Conservation (phyloP, 805 yeast species). For the Hanseniaspora nectarophila region DNA sequence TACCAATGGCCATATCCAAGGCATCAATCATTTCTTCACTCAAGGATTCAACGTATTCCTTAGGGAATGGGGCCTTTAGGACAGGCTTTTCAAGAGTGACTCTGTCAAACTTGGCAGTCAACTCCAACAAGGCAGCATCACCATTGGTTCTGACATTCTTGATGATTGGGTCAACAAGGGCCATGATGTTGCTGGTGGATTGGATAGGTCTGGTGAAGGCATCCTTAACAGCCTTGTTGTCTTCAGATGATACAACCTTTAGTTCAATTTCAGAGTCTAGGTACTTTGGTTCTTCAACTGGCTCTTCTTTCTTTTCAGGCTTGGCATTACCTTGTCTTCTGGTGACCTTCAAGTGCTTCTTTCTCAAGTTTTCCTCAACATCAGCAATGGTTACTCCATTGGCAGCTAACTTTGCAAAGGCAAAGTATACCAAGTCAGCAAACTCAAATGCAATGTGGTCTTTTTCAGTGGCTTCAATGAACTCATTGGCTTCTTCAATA, state of each 20-base stretch:
- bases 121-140: slow-evolving; percentile 77
- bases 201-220: slow-evolving; percentile 92
- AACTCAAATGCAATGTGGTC: slow-evolving; percentile 90
- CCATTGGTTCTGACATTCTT: slow-evolving; percentile 66
- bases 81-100: slow-evolving; percentile 64
- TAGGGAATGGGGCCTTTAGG: slow-evolving; percentile 76
- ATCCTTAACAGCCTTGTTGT: slow-evolving; percentile 36
- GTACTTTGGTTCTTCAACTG: slow-evolving; percentile 20
- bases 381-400: slow-evolving; percentile 70
- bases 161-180: slow-evolving; percentile 80
- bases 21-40: slow-evolving; percentile 68
- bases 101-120: slow-evolving; percentile 83
- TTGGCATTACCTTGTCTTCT: slow-evolving; percentile 96
- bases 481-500: slow-evolving; percentile 92
- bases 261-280: slow-evolving; percentile 25
- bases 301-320: slow-evolving; percentile 35
- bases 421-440: slow-evolving; percentile 78
- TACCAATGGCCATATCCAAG: slow-evolving; percentile 77
- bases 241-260: slow-evolving; percentile 21
- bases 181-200: slow-evolving; percentile 83
- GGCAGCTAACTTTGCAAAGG: slow-evolving; percentile 59
- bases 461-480: slow-evolving; percentile 64
- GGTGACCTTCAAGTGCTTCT: slow-evolving; percentile 74
- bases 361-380: slow-evolving; percentile 70
- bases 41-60: slow-evolving; percentile 57